Evolutionary conservation across 768 basidiomycete species (phyloP), one percentile per base, ranked within the genome.

Genomic region (Lentinula guzmanii): DNA sequence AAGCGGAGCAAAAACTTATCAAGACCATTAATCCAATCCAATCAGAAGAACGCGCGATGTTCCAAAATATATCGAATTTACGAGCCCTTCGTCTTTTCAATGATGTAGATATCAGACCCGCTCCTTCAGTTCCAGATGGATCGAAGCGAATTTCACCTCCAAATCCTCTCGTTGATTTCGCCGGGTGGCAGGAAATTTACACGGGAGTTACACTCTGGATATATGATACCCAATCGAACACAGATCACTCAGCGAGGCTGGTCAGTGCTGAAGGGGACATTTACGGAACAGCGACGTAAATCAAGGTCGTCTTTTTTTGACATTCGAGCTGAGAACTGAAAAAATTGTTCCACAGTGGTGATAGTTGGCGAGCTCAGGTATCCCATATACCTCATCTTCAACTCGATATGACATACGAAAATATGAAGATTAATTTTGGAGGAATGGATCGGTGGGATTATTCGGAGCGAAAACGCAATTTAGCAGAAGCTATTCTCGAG

Each of bases 281-380:
- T 63, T 91, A 91, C 66, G 89, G 90, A 33, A 88, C 89, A 34
- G 90, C 89, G 58, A 89, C 89, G 90, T 90, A 69, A 71, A 87
- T 80, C 18, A 53, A 46, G 43, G 34, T 5, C 13, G 53, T 62
- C 1, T 21, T 42, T 58, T 58, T 58, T 10, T 10, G 37, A 13
- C 35, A 31, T 42, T 43, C 35, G 11, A 5, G 7, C 15, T 15
- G 3, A 18, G 57, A 39, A 7, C 46, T 45, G 18, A 64, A 11
- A 11, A 43, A 24, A 21, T 21, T 34, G n/a, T 2, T 45, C 28
- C 33, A 42, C 69, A 93, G 91, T 39, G 91, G 83, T 21, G 91
- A 93, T 67, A 93, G 89, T 65, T 93, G 90, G 90, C 83, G 91
- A 18, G 86, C 86, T 10, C 78, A 85, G 52, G 87, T 79, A 1